A percentile compares a stretch with the other conserved stretches of the same genome.
Conservation (phyloP, 78 protist species). For the Dictyostelium capitatum region DNA sequence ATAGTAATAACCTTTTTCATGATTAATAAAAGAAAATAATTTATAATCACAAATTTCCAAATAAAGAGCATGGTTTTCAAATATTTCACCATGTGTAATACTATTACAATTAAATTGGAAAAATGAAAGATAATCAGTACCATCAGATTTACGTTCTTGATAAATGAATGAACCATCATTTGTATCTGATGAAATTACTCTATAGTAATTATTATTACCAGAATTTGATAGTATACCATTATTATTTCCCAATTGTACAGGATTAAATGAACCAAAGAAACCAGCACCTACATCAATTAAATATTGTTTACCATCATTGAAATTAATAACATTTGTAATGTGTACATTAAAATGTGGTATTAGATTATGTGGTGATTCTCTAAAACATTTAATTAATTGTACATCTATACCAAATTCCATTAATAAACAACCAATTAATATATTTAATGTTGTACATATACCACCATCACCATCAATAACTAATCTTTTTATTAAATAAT, state of each 20-base stretch:
- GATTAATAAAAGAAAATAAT: not conserved
- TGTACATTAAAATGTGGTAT: not conserved
- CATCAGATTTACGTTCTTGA: not conserved
- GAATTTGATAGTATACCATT: not conserved
- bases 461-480: not conserved
- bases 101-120: not conserved
- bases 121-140: not conserved
- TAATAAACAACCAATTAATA: not conserved
- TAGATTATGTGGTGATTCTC: not conserved
- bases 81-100: not conserved
- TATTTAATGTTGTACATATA: constrained; percentile 12
- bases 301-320: not conserved
- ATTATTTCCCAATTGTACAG: not conserved
- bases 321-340: not conserved
- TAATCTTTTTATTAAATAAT: not conserved
- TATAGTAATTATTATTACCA: not conserved
- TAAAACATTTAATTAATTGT: not conserved
- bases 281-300: not conserved
- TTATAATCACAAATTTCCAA: not conserved
- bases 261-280: constrained; percentile 13
- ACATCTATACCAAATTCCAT: not conserved
- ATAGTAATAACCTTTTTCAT: constrained; percentile 17
- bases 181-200: not conserved
- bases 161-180: not conserved
- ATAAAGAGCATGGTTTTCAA: not conserved